phyloP scores from a whole-genome alignment of 768 basidiomycete genomes.

The Kwoniella bestiolae region DNA sequence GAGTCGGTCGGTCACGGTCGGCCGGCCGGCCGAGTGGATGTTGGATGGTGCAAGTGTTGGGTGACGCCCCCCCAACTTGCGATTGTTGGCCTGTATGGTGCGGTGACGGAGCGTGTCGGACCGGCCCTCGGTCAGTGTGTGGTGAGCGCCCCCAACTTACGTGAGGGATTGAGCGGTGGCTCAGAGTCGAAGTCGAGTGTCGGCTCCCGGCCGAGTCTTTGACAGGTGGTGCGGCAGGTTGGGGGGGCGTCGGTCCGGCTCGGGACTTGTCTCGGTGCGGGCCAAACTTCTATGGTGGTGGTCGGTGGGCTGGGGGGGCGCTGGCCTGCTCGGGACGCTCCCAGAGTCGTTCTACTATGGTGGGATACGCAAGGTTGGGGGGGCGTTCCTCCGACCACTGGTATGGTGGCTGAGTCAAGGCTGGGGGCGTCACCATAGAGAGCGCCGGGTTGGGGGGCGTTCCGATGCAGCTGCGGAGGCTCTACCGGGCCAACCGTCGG shows the following conservation, averaged over 20 bases:
- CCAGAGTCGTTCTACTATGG: not conserved
- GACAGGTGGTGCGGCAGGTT: too few relatives aligned
- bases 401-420: not conserved
- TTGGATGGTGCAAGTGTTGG: slow-evolving; percentile 41
- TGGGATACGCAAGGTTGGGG: not conserved
- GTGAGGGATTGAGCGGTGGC: not conserved
- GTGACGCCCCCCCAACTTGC: slow-evolving; percentile 36
- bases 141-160: slow-evolving; percentile 1
- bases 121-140: slow-evolving; percentile 22
- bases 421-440: slow-evolving; percentile 3
- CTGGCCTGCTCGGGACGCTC: not conserved
- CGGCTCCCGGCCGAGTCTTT: too few relatives aligned
- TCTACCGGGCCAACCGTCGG: not conserved
- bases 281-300: not conserved
- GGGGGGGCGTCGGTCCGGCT: too few relatives aligned
- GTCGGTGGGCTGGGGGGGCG: not conserved
- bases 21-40: not conserved
- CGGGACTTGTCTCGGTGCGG: not conserved
- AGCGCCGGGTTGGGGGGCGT: not conserved
- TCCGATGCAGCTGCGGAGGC: not conserved
- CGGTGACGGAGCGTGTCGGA: slow-evolving; percentile 57
- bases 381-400: not conserved
- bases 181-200: too few relatives aligned
- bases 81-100: slow-evolving; percentile 22
- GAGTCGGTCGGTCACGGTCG: too few relatives aligned